Conservation (phyloP, 2,329 filamentous ascomycete species). For the Phoma herbarum region DNA sequence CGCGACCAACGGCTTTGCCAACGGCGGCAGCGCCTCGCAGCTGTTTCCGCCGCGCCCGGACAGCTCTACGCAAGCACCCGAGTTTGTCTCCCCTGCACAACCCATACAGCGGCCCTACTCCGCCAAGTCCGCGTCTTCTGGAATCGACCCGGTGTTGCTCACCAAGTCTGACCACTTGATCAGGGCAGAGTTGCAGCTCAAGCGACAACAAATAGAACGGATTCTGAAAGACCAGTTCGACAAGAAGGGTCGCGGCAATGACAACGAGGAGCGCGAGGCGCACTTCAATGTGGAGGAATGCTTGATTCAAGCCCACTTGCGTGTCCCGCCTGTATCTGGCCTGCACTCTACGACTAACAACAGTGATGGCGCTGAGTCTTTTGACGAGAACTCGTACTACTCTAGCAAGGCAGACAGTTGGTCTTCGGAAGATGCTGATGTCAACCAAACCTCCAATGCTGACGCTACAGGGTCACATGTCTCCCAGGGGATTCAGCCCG, state of each 20-base stretch:
- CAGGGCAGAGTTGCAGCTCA: conserved; percentile 80
- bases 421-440: conserved; percentile 59
- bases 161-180: conserved; percentile 87
- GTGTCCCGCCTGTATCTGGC: conserved; percentile 74
- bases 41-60: conserved; percentile 43
- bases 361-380: conserved; percentile 77
- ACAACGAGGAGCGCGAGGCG: conserved; percentile 58
- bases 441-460: conserved; percentile 41
- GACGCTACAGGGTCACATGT: conserved; percentile 43
- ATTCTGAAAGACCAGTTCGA: conserved; percentile 79
- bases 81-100: conserved; percentile 33
- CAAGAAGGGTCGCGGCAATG: conserved; percentile 61
- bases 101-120: conserved; percentile 45
- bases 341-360: conserved; percentile 64
- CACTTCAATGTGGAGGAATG: conserved; percentile 55
- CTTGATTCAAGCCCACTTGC: conserved; percentile 68
- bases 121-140: conserved; percentile 63
- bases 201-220: conserved; percentile 82
- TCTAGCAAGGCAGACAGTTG: conserved; percentile 90
- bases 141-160: conserved; percentile 83
- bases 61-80: conserved; percentile 37
- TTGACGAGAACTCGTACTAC: conserved; percentile 95
- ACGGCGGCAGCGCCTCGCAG: conserved; percentile 36
- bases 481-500: conserved; percentile 37
- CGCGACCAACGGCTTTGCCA: conserved; percentile 43